These are phyloP conservation scores for Malania oleifera DNA, from an alignment of 164 flowering plant species.

Conservation along the genomic window DNA sequence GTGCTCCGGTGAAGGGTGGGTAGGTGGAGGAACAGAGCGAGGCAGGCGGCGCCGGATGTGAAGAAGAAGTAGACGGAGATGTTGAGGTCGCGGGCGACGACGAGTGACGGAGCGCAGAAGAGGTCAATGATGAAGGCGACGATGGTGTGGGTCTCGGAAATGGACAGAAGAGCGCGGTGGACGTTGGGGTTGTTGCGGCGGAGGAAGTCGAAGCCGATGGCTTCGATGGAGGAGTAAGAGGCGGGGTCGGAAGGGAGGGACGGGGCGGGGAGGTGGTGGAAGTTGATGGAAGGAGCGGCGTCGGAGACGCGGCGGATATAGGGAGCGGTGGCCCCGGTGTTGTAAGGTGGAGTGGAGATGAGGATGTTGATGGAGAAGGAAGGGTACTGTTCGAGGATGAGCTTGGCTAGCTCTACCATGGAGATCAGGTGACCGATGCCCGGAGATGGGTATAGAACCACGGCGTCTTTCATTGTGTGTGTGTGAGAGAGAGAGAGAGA, in stretches of 20 bases:
- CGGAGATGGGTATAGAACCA: conserved; percentile 31
- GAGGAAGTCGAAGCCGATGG: conserved; percentile 1
- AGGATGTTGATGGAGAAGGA: conserved; percentile 19
- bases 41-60: background rate
- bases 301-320: background rate
- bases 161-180: background rate
- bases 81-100: background rate
- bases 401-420: conserved; percentile 34
- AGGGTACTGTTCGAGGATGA: conserved; percentile 15
- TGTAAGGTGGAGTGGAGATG: conserved; percentile 4
- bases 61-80: conserved; percentile 4
- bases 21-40: conserved; percentile 1
- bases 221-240: background rate
- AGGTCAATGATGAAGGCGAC: conserved; percentile 5
- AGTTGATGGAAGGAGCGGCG: conserved; percentile 10
- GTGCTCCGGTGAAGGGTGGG: background rate
- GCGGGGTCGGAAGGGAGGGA: background rate
- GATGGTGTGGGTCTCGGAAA: background rate
- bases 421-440: conserved; percentile 34
- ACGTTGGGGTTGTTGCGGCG: background rate
- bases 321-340: background rate
- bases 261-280: conserved; percentile 28
- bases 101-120: background rate
- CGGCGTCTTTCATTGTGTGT: conserved; percentile 5
- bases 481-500: too few species aligned